Percentiles rank a stretch among this genome's conserved stretches.
These are phyloP conservation scores for Cutaneotrichosporon sp. DNA, from an alignment of 1,284 basidiomycete genomes.

Conservation along the genomic window DNA sequence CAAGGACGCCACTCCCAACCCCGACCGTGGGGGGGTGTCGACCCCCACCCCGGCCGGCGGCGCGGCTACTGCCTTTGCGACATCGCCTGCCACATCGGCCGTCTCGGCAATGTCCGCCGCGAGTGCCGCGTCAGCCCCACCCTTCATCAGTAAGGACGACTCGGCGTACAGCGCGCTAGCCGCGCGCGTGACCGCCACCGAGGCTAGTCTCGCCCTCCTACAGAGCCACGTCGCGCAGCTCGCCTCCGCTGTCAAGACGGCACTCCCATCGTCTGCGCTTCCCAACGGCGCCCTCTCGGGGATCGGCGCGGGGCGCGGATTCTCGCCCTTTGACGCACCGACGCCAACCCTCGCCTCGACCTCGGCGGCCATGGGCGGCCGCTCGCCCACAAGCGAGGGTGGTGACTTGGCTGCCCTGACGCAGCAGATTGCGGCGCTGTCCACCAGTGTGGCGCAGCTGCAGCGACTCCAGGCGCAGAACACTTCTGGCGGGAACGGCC, in stretches of 20 bases:
- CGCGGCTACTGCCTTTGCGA: background rate
- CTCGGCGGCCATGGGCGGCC: background rate
- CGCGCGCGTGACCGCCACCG: conserved; percentile 38
- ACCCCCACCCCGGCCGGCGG: background rate
- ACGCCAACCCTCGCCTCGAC: conserved; percentile 7
- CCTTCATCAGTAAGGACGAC: conserved; percentile 4
- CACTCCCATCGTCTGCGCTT: conserved; percentile 2
- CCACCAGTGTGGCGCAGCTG: conserved; percentile 81
- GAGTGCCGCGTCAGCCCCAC: background rate
- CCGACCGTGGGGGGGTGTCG: background rate
- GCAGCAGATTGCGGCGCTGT: conserved; percentile 75
- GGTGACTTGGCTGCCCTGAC: conserved; percentile 64
- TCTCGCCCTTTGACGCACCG: conserved; percentile 27
- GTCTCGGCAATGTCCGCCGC: background rate
- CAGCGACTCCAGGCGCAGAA: conserved; percentile 37
- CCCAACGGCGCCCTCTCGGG: conserved; percentile 2
- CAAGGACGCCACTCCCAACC: background rate
- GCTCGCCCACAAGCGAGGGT: background rate
- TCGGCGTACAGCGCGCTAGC: conserved; percentile 36
- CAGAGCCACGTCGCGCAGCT: conserved; percentile 43
- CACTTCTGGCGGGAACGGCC: background rate
- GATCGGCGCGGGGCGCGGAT: conserved; percentile 11
- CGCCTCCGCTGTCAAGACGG: conserved; percentile 28
- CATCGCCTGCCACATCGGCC: conserved; percentile 4
- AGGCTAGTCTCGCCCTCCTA: conserved; percentile 37